Percentiles rank a stretch among this genome's conserved stretches.
Evolutionary conservation across 345 rosid genomes (phyloP).

Genomic region (Bruguiera parviflora): DNA sequence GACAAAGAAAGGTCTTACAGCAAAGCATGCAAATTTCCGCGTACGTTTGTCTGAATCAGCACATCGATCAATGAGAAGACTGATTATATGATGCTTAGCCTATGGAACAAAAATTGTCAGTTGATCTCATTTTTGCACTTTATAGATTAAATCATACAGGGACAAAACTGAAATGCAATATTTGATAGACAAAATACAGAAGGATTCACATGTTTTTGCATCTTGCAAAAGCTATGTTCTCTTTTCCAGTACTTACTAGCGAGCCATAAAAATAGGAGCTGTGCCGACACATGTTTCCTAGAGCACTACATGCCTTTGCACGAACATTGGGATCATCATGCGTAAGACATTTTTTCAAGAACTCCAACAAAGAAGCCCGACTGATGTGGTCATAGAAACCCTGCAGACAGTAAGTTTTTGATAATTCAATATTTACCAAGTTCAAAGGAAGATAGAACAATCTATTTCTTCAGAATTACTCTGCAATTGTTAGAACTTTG

Average conservation of each 20-base stretch:
- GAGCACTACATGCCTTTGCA: slow-evolving; percentile 92
- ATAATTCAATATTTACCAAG: background rate
- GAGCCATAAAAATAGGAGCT: slow-evolving; percentile 72
- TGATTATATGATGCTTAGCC: slow-evolving; percentile 67
- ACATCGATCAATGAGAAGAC: slow-evolving; percentile 83
- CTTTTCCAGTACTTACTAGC: slow-evolving; percentile 49
- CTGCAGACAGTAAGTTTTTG: slow-evolving; percentile 35
- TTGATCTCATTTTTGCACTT: background rate
- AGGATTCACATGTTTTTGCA: slow-evolving; percentile 5
- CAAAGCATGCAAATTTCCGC: slow-evolving; percentile 94
- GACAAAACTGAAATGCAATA: background rate
- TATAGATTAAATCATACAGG: background rate
- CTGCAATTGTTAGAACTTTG: too few species aligned
- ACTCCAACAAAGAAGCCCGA: slow-evolving; percentile 67
- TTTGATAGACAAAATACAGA: background rate
- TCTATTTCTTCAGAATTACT: background rate
- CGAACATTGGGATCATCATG: slow-evolving; percentile 85
- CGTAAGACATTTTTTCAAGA: slow-evolving; percentile 57
- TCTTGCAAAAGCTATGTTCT: background rate
- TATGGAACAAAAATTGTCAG: slow-evolving; percentile 29
- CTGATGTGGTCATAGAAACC: slow-evolving; percentile 80
- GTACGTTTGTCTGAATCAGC: slow-evolving; percentile 92
- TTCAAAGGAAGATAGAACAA: background rate
- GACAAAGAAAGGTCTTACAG: slow-evolving; percentile 46
- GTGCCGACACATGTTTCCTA: slow-evolving; percentile 96